Percentiles rank a stretch among this genome's conserved stretches.
Evolutionary conservation across 257 asterid species (phyloP).

Genomic region (Primulina eburnea): DNA sequence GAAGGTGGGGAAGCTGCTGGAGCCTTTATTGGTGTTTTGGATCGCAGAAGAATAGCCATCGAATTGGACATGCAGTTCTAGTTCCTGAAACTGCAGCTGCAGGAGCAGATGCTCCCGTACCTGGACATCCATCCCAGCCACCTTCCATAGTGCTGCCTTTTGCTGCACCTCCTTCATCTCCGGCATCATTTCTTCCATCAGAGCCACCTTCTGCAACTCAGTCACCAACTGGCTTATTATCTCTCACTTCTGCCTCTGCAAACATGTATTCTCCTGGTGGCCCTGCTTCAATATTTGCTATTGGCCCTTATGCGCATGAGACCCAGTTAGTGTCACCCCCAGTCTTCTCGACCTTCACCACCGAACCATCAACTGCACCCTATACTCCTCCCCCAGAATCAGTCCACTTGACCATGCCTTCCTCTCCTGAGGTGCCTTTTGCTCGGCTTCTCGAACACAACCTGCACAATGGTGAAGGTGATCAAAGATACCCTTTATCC

Average conservation of each 20-base stretch:
- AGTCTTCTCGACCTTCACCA: constrained; percentile 77
- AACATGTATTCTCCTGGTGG: constrained; percentile 83
- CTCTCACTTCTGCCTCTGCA: constrained; percentile 54
- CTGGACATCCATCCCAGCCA: constrained; percentile 48
- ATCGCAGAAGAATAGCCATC: constrained; percentile 49
- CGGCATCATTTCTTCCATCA: constrained; percentile 82
- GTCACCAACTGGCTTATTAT: constrained; percentile 65
- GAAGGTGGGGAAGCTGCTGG: constrained; percentile 83
- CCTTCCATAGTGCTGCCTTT: constrained; percentile 65
- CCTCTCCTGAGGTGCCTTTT: constrained; percentile 98
- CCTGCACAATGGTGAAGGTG: constrained; percentile 47
- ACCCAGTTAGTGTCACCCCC: constrained; percentile 95
- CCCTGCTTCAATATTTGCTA: constrained; percentile 77
- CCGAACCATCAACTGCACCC: constrained; percentile 97
- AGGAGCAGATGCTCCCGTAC: constrained; percentile 37
- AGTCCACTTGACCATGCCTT: constrained; percentile 79
- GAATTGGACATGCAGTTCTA: constrained; percentile 75
- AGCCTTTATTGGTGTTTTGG: constrained; percentile 84
- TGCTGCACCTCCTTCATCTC: constrained; percentile 93
- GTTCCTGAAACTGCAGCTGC: constrained; percentile 54
- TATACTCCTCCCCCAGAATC: constrained; percentile 96
- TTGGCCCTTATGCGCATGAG: constrained; percentile 92
- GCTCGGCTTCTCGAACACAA: constrained; percentile 79
- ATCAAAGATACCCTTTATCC: constrained; percentile 50
- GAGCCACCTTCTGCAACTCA: constrained; percentile 79